phyloP scores from a whole-genome alignment of 345 rosid species.

The Eucalyptus pauciflora region DNA sequence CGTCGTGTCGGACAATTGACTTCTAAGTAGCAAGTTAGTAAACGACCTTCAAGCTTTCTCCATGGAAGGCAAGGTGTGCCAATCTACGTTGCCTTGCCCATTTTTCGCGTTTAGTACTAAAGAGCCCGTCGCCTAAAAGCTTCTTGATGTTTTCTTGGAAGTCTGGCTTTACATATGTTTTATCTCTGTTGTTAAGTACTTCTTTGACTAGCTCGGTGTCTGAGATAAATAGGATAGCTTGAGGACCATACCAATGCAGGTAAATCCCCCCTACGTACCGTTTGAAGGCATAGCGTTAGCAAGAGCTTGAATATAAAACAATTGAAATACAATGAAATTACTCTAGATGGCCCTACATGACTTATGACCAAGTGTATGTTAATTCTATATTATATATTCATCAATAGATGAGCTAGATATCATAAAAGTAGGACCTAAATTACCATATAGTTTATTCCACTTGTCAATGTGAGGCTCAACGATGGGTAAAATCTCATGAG shows the following conservation, averaged over 20 bases:
- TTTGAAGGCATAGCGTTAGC: no score
- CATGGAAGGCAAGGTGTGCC: constrained; percentile 34
- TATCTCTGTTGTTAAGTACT: constrained; percentile 9
- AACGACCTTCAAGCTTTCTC: constrained; percentile 22
- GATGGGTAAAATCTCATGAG: no score
- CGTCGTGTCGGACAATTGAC: not conserved
- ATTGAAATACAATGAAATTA: no score
- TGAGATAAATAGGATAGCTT: not conserved
- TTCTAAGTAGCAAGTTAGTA: not conserved
- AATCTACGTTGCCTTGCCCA: constrained; percentile 27
- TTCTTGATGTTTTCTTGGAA: not conserved
- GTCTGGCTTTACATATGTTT: not conserved
- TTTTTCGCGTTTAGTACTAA: constrained; percentile 9
- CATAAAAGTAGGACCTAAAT: no score
- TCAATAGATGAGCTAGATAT: no score
- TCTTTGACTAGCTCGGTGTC: not conserved
- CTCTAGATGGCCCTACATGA: no score
- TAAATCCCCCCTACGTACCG: not conserved
- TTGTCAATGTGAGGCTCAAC: no score
- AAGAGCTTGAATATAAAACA: no score
- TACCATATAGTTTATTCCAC: no score
- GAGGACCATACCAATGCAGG: not conserved
- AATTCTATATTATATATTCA: no score
- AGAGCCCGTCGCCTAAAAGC: constrained; percentile 27
- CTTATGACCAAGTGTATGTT: no score